Evolutionary conservation across 2,329 filamentous ascomycete genomes (phyloP).

Genomic region (Aureobasidium pullulans): DNA sequence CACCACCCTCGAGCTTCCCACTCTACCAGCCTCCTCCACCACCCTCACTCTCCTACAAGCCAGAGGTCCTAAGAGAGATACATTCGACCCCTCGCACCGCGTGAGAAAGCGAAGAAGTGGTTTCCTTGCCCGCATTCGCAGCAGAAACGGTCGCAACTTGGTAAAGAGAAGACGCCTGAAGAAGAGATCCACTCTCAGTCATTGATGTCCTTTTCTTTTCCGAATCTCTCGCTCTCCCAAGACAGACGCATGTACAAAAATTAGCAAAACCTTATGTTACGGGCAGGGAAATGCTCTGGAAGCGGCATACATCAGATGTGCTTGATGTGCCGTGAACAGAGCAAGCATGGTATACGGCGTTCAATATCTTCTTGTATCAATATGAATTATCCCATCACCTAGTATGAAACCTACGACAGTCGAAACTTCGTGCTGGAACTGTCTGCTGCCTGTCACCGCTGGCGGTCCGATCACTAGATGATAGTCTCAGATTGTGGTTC

Average conservation of each 20-base stretch:
- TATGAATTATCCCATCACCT: background rate
- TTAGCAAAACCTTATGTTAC: background rate
- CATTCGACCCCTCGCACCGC: slow-evolving; percentile 52
- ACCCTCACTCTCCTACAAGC: slow-evolving; percentile 30
- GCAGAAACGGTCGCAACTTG: slow-evolving; percentile 46
- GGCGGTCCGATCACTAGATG: too few species aligned
- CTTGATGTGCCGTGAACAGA: background rate
- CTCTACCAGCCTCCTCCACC: slow-evolving; percentile 5
- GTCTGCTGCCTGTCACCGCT: background rate
- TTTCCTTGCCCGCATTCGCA: slow-evolving; percentile 47
- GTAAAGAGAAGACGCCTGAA: slow-evolving; percentile 48
- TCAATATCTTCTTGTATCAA: slow-evolving; percentile 12
- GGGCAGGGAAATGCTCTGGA: background rate
- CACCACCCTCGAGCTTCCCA: slow-evolving; percentile 5
- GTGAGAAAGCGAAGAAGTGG: slow-evolving; percentile 57
- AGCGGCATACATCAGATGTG: background rate
- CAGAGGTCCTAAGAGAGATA: slow-evolving; percentile 44
- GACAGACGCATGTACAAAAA: background rate
- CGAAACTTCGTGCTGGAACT: background rate
- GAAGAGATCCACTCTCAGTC: slow-evolving; percentile 46
- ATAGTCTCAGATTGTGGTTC: too few species aligned
- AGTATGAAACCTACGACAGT: background rate
- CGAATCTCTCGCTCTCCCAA: background rate
- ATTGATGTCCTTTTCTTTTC: slow-evolving; percentile 28
- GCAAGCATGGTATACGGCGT: slow-evolving; percentile 9